Conservation (phyloP, 2,329 filamentous ascomycete species). For the Apiospora kogelbergensis region DNA sequence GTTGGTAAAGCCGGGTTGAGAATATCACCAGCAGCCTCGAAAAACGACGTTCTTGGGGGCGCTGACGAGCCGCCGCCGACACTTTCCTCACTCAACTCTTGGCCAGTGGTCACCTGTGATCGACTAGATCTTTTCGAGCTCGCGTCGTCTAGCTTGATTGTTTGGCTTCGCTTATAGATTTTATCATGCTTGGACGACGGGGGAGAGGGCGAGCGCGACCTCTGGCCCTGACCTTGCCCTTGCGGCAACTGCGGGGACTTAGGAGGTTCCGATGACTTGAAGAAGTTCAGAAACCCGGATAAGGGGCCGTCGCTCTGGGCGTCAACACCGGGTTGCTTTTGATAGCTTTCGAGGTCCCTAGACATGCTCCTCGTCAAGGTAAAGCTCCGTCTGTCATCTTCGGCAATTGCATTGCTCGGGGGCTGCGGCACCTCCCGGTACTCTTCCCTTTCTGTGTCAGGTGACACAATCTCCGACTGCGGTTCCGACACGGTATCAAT, state of each 20-base stretch:
- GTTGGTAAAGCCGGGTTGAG: conserved; percentile 87
- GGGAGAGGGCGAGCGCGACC: conserved; percentile 15
- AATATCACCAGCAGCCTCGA: conserved; percentile 91
- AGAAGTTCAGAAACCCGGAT: conserved; percentile 69
- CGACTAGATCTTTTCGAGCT: conserved; percentile 33
- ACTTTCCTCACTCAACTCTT: conserved; percentile 44
- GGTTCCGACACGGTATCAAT: conserved; percentile 32
- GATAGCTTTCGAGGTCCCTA: conserved; percentile 25
- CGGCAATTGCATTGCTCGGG: conserved; percentile 60
- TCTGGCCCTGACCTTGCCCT: conserved; percentile 20
- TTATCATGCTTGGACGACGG: conserved; percentile 62
- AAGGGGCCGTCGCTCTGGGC: conserved; percentile 49
- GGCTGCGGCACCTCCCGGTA: conserved; percentile 70
- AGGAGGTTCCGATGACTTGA: conserved; percentile 56
- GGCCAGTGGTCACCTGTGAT: conserved; percentile 49
- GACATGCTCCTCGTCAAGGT: conserved; percentile 41
- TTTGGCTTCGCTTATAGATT: conserved; percentile 79
- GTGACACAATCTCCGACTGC: conserved; percentile 22
- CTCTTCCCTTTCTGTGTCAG: conserved; percentile 26
- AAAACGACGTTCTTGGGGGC: conserved; percentile 88
- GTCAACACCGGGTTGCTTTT: conserved; percentile 32
- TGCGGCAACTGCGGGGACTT: conserved; percentile 24
- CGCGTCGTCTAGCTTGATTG: conserved; percentile 51
- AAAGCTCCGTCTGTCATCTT: conserved; percentile 64
- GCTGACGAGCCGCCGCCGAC: conserved; percentile 52